Evolutionary conservation across 768 basidiomycete species (phyloP), one percentile per base, ranked within the genome.

Genomic region (Chlorophyllum brunneum): DNA sequence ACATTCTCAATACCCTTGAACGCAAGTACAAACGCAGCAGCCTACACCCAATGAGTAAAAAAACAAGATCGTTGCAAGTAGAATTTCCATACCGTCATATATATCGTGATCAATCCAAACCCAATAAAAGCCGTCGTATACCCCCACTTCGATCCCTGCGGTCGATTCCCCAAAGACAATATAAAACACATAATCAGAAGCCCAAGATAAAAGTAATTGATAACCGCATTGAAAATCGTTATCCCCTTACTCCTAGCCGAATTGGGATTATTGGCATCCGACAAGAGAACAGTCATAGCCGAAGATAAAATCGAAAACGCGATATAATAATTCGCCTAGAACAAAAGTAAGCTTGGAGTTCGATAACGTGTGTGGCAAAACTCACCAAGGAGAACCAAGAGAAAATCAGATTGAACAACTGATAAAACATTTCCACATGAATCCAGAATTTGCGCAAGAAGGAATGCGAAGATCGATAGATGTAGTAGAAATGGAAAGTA

Each of bases 371-470:
- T 13, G 34, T 29, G 48, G 54, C 30, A 41, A 37, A 34, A 65
- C 83, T 41, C 62, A 89, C 87, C 53, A 95, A 70, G 10, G 87
- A 76, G 58, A 95, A 93, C 91, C 92, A 95, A 13, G 92, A 86
- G 66, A 97, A 98, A 58, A 98, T 78, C 52, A 97, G 67, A 66
- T 94, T 97, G 68, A 92, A 91, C 1, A 82, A 58, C 64, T 95
- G 92, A 65, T 98, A 98, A 13, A 98, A 16, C 75, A 95, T 82
- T 71, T 98, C 95, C 51, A 98, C 76, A 57, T 98, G 95, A 33
- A 98, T 88, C 89, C 91, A 95, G 65, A 89, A 82, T 70, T 98
- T 98, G 62, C 92, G 78, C 33, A 85, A 26, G 64, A 93, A 80
- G 0, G 79, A 69, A 65, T 95, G 94, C 16, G 89, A 86, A 7